phyloP scores from a whole-genome alignment of 2,329 filamentous ascomycete species.

The Colletotrichum gloeosporioides region DNA sequence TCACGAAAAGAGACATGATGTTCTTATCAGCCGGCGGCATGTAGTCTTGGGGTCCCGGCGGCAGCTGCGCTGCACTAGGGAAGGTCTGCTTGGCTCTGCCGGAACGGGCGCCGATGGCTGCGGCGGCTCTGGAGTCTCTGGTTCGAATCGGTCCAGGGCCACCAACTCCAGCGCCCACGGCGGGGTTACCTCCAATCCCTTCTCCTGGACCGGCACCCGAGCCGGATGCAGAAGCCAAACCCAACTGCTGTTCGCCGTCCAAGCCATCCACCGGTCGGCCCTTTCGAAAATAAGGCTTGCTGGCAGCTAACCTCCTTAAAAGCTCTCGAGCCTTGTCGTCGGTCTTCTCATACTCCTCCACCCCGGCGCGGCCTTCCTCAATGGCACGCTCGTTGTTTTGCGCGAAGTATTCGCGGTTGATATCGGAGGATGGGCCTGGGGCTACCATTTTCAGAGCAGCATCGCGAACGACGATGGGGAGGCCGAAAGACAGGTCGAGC shows the following conservation, averaged over 20 bases:
- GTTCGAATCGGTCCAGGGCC: constrained; percentile 82
- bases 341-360: constrained; percentile 94
- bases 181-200: constrained; percentile 46
- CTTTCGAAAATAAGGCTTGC: constrained; percentile 94
- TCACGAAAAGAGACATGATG: constrained; percentile 92
- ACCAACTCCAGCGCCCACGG: constrained; percentile 61
- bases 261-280: constrained; percentile 74
- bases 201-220: neutral
- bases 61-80: constrained; percentile 73
- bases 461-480: constrained; percentile 94
- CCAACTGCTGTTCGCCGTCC: constrained; percentile 29
- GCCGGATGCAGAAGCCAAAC: constrained; percentile 35
- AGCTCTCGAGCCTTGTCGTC: constrained; percentile 96
- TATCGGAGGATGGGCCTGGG: constrained; percentile 86
- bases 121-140: constrained; percentile 63
- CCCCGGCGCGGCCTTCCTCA: constrained; percentile 83
- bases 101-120: constrained; percentile 52
- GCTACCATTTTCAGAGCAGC: constrained; percentile 98
- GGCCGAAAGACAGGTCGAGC: constrained; percentile 94
- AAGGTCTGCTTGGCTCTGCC: constrained; percentile 63
- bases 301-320: constrained; percentile 82
- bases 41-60: constrained; percentile 85
- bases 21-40: constrained; percentile 82
- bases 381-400: constrained; percentile 97
- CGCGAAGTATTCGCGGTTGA: constrained; percentile 97